A percentile compares a stretch with the other conserved stretches of the same genome.
phyloP scores from a whole-genome alignment of 2,329 filamentous ascomycete genomes.

The Coleophoma cylindrospora region DNA sequence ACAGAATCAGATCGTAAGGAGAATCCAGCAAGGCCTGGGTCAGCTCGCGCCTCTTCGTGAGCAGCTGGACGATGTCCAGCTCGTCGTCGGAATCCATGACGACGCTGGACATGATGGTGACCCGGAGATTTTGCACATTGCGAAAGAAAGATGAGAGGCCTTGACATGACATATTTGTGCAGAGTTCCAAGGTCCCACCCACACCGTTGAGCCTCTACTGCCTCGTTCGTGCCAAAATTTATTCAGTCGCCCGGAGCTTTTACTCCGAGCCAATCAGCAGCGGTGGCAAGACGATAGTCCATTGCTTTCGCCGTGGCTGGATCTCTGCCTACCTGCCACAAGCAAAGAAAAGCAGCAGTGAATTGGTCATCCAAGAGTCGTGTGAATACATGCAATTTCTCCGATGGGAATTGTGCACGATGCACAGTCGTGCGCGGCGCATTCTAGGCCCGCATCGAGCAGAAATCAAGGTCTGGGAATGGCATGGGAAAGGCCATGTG shows the following conservation, averaged over 20 bases:
- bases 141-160: neutral
- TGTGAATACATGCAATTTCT: too few species aligned
- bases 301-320: neutral
- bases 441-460: too few species aligned
- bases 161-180: neutral
- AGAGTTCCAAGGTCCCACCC: neutral
- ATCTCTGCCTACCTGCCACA: neutral
- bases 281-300: neutral
- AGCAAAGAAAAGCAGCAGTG: too few species aligned
- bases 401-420: too few species aligned
- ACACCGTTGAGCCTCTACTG: neutral
- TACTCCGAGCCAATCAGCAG: slow-evolving; percentile 26
- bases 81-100: slow-evolving; percentile 17
- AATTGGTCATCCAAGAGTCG: too few species aligned
- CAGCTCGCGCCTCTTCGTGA: slow-evolving; percentile 49
- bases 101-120: slow-evolving; percentile 4
- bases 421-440: too few species aligned
- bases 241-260: slow-evolving; percentile 2
- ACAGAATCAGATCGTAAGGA: slow-evolving; percentile 60
- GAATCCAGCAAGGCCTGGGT: slow-evolving; percentile 47
- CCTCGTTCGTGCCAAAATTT: neutral
- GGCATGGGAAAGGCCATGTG: too few species aligned
- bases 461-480: too few species aligned
- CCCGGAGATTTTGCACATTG: neutral
- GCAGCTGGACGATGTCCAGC: slow-evolving; percentile 27